Base-by-base conservation (phyloP, 805 yeast species). In the Saturnispora sekii region DNA sequence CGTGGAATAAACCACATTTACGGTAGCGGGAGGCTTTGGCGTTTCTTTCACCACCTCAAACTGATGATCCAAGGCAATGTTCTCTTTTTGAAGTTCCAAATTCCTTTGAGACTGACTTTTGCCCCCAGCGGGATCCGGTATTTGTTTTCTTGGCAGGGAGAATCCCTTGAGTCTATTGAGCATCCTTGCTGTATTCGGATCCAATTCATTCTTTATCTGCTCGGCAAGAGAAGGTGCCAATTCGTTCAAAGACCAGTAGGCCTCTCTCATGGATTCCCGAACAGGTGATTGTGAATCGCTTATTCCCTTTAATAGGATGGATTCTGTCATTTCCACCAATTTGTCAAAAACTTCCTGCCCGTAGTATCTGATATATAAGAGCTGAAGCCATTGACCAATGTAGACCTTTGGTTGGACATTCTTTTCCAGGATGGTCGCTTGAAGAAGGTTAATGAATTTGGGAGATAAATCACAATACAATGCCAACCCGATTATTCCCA, bases 231-330 rank as follows among this genome's bases (percentile, higher is more conserved):
- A 55, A 0, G 85, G 83, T 63, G 76, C 82, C 6, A 70, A 55
- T 16, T 66, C 68, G 52, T 70, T 72, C 45, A 77, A 72, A 11
- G 74, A 66, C 96, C 96, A 89, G 55, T 73, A 90, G 0, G 87
- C 70, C 3, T 69, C 66, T 58, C 95, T 73, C 67, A 81, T 84
- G 0, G 77, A 66, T 53, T 79, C 94, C 51, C 97, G 72, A 0
- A 85, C 96, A 0, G 74, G 66, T 0, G 89, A 86, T 47, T 83
- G 82, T 0, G 96, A 85, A 59, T 89, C 97, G 1, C 76, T 58
- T 1, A 93, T 65, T 16, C 90, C 81, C 52, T 76, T 79, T 3
- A 64, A 48, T 1, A 86, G 56, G 50, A 79, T 66, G 39, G 69
- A 74, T 31, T 68, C 79, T 1, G 80, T 60, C 4, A 61, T 53